Base-by-base conservation (phyloP, 768 basidiomycete genomes). In the Termitomyces sp. region DNA sequence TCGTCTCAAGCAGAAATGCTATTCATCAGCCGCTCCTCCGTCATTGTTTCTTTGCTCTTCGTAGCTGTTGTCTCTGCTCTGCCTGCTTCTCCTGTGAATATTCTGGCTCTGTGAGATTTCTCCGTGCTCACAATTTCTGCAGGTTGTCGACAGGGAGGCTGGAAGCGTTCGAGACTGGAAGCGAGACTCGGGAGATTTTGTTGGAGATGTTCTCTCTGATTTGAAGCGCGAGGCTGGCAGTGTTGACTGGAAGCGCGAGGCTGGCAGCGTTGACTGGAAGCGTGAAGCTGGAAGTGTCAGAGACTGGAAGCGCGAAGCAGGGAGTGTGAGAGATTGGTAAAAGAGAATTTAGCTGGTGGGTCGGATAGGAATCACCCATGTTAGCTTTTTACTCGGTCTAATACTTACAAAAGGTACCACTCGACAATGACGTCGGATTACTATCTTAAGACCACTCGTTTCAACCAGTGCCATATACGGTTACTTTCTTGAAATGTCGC, bases 1-100 rank as follows among this genome's bases (percentile, higher is more conserved):
- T 66, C 66, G 65, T 70, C n/a, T 26, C 28, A 18, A 69, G 36
- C 48, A 45, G 24, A 51, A 60, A 75, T 75, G 73, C 59, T 72
- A 34, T 67, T 73, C 62, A 68, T 60, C 58, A 65, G 70, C 65
- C 72, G 69, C 61, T 72, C 73, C 56, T 61, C 75, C 49, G 61
- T 71, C 50, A 52, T 73, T 41, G 56, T 78, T 47, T 69, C 70
- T 34, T 56, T 75, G 58, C 60, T 74, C 59, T 63, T 75, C 55
- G 62, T 71, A 31, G 61, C 68, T 46, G 66, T 69, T 55, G 71
- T 66, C 58, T 68, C 70, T 58, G 72, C 76, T 61, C 63, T 72
- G 50, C 77, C 78, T 57, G 75, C 77, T 62, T 28, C 51, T 34
- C 34, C 37, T 55, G 73, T 71, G 39, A 52, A 55, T 44, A 44